Conservation (phyloP, 2,329 filamentous ascomycete species). For the Colletotrichum cordylinicola region DNA sequence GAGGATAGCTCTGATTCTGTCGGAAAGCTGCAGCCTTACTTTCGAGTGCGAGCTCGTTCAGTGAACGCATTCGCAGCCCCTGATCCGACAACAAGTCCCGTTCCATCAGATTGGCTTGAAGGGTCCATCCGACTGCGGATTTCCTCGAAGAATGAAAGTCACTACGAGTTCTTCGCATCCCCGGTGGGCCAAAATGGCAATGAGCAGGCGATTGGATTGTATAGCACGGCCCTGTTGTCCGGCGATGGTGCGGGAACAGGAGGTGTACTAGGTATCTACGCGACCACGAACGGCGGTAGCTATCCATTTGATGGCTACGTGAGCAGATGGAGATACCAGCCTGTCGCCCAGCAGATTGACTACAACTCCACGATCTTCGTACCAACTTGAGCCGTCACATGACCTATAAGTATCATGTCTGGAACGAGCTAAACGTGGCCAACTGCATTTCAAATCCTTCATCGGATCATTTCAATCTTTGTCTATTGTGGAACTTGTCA, state of each 20-base stretch:
- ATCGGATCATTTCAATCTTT: background rate
- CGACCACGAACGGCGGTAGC: background rate
- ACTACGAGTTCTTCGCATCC: background rate
- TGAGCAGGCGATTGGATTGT: background rate
- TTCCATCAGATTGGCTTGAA: background rate
- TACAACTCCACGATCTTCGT: background rate
- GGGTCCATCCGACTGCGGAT: background rate
- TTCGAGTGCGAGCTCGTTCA: background rate
- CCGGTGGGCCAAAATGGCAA: background rate
- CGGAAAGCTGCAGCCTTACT: background rate
- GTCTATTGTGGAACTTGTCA: background rate
- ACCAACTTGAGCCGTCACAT: background rate
- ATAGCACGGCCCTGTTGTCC: background rate
- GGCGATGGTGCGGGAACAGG: background rate
- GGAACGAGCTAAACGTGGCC: background rate
- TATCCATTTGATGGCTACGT: background rate
- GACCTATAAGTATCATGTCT: background rate
- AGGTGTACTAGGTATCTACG: background rate
- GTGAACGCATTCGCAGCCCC: background rate
- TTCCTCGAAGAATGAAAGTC: background rate
- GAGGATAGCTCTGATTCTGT: background rate
- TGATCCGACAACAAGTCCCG: background rate
- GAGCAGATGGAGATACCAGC: background rate
- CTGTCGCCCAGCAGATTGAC: background rate
- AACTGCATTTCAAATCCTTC: rapidly evolving